Evolutionary conservation across 768 basidiomycete genomes (phyloP), one percentile per base, ranked within the genome.

Genomic region (Agaricus subrufescens): DNA sequence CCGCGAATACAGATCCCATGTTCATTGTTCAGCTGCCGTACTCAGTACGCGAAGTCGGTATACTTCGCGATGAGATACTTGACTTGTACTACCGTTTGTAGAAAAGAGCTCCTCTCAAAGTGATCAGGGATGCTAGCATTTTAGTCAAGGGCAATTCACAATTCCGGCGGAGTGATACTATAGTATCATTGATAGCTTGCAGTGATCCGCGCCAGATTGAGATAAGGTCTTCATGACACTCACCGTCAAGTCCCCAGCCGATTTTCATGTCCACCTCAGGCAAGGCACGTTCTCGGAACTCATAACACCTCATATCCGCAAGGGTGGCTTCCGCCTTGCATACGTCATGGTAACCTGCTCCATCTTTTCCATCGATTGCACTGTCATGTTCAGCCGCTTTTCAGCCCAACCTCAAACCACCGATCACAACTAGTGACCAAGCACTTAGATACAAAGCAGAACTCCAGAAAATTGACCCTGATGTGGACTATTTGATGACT

Each of bases 201-300:
- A 19, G 19, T 19, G 19, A 19, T 19, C 19, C 19, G 34, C 34
- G 34, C 11, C 34, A 34, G 34, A 34, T 34, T 25, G 43, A 19
- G 9, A 23, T 19, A 58, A 42, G 42, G 50, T 37, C 27, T 51
- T 46, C 40, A 75, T 77, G 71, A 71, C 73, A 42, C 72, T 85
- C 60, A 66, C 74, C 11, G 68, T 87, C 40, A 59, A 71, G 12
- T 83, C 89, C 1, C 91, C 93, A 14, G 88, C 91, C 31, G 93
- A 94, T 75, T 96, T 97, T 66, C 97, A 99, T 75, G 95, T 98
- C 62, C 96, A 99, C 70, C 84, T 99, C 29, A 85, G 97, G 42
- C 93, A 98, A 68, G 94, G 91, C 29, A 72, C 82, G 31, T 73
- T 99, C 60, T 86, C 88, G 26, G 73, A 82, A 52, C 81, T 98